These are phyloP conservation scores for Monotropa hypopitys DNA, from an alignment of 179 eudicot genomes.

Conservation along the genomic window DNA sequence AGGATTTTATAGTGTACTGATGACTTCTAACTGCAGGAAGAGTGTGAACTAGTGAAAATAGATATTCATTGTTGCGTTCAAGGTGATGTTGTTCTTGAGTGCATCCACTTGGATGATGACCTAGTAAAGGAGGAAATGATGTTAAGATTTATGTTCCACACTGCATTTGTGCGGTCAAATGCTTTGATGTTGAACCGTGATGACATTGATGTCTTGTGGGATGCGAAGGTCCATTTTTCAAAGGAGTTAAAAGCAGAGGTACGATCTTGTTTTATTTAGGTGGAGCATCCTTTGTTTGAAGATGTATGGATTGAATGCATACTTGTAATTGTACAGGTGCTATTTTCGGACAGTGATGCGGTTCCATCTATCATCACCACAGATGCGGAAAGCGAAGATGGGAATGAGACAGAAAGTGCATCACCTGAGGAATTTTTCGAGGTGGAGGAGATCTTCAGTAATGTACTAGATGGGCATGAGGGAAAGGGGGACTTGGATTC, in stretches of 20 bases:
- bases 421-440: constrained; percentile 80
- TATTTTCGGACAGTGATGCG: constrained; percentile 72
- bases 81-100: constrained; percentile 91
- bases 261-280: constrained; percentile 16
- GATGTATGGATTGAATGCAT: constrained; percentile 34
- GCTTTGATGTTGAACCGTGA: constrained; percentile 65
- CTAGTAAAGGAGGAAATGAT: constrained; percentile 59
- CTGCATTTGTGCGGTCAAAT: constrained; percentile 69
- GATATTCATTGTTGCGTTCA: constrained; percentile 64
- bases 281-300: constrained; percentile 14
- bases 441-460: constrained; percentile 86
- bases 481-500: constrained; percentile 35
- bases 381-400: constrained; percentile 45
- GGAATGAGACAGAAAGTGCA: constrained; percentile 42
- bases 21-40: constrained; percentile 53
- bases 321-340: constrained; percentile 61
- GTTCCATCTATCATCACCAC: constrained; percentile 32
- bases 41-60: constrained; percentile 57
- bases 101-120: constrained; percentile 64
- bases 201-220: constrained; percentile 80
- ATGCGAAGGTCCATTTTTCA: constrained; percentile 65
- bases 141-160: constrained; percentile 84
- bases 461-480: constrained; percentile 49
- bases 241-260: constrained; percentile 88
- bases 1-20: constrained; percentile 12